These are phyloP conservation scores for Trematosphaeria pertusa DNA, from an alignment of 2,329 filamentous ascomycete species.

Conservation along the genomic window DNA sequence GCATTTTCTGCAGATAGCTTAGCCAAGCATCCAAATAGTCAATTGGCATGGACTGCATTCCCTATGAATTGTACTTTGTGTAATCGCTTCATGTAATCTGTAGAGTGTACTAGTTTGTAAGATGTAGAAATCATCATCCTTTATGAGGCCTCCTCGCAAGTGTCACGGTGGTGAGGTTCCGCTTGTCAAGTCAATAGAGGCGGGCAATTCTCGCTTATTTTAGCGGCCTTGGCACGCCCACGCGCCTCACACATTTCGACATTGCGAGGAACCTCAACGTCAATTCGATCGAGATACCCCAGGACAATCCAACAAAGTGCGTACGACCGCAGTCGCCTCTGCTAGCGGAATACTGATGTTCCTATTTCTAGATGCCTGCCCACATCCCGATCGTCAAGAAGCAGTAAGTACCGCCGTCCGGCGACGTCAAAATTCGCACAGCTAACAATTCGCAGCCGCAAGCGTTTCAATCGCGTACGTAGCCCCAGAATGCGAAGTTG, in stretches of 20 bases:
- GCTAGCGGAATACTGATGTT: conserved; percentile 29
- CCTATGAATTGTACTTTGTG: neutral
- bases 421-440: conserved; percentile 32
- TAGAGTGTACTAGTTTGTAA: too few relatives aligned
- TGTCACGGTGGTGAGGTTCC: too few relatives aligned
- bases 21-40: conserved; percentile 8
- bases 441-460: conserved; percentile 71
- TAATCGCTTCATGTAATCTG: neutral
- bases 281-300: conserved; percentile 37
- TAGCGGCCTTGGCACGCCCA: conserved; percentile 31
- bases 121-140: too few relatives aligned
- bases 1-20: conserved; percentile 9
- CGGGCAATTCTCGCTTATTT: conserved; percentile 28
- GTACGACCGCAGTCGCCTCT: conserved; percentile 20
- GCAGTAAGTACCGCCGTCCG: conserved; percentile 71
- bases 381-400: conserved; percentile 99
- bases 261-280: conserved; percentile 21
- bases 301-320: conserved; percentile 47
- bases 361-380: conserved; percentile 81
- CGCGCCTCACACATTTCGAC: conserved; percentile 17
- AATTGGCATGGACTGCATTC: neutral
- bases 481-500: too few relatives aligned
- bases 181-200: too few relatives aligned
- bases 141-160: too few relatives aligned
- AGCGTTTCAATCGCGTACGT: conserved; percentile 93